phyloP scores from a whole-genome alignment of 306 rosid species.

The Dryas octopetala region DNA sequence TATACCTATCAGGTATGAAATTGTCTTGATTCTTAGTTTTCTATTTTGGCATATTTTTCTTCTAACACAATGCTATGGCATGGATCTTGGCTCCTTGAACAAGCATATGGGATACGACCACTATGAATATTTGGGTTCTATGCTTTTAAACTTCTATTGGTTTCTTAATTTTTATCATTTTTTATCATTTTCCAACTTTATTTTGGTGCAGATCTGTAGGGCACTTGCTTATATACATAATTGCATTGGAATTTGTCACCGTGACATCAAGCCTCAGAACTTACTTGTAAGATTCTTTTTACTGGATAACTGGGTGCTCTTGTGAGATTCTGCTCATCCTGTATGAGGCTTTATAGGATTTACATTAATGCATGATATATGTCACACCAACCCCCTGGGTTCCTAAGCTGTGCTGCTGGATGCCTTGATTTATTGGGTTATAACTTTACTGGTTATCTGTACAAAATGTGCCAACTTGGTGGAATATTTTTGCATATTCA shows the following conservation, averaged over 20 bases:
- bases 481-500: neutral
- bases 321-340: neutral
- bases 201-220: conserved; percentile 80
- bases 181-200: neutral
- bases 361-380: neutral
- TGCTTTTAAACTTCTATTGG: conserved; percentile 1
- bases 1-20: conserved; percentile 83
- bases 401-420: neutral
- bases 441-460: neutral
- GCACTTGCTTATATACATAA: conserved; percentile 97
- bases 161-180: conserved; percentile 18
- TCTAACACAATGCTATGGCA: neutral
- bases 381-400: neutral
- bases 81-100: neutral
- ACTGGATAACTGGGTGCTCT: neutral
- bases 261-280: conserved; percentile 99
- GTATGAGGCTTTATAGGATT: neutral
- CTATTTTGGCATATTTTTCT: neutral
- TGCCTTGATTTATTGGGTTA: neutral
- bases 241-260: conserved; percentile 93
- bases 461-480: neutral
- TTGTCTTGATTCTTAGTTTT: neutral
- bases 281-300: conserved; percentile 66
- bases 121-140: neutral
- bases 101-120: neutral